A percentile compares a stretch with the other conserved stretches of the same genome.
Evolutionary conservation across 768 basidiomycete species (phyloP).

Genomic region (Leucocoprinus leucothites): DNA sequence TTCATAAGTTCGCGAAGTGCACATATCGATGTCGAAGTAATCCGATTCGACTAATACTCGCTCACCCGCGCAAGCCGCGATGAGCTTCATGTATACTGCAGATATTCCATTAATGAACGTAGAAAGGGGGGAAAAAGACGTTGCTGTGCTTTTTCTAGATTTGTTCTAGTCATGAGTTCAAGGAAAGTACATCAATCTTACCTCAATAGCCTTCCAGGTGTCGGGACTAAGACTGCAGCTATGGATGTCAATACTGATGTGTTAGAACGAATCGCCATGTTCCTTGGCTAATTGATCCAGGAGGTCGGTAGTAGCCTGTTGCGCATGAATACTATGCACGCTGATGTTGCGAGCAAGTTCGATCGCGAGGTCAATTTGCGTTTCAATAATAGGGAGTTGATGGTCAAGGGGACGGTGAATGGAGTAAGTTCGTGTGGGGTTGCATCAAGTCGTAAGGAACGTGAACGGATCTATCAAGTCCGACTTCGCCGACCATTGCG

Average conservation of each 20-base stretch:
- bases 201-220: constrained; percentile 74
- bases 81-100: constrained; percentile 58
- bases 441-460: constrained; percentile 56
- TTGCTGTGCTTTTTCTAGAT: constrained; percentile 66
- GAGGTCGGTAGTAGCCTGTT: constrained; percentile 64
- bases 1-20: constrained; percentile 66
- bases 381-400: constrained; percentile 73
- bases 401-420: constrained; percentile 76
- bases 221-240: constrained; percentile 83
- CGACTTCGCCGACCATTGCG: constrained; percentile 92
- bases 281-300: constrained; percentile 56
- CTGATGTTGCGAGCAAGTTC: constrained; percentile 79
- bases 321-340: constrained; percentile 82
- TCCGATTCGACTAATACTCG: constrained; percentile 89
- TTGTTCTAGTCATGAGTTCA: neutral
- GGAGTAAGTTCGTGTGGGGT: constrained; percentile 60
- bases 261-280: constrained; percentile 54
- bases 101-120: constrained; percentile 79
- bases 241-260: constrained; percentile 84
- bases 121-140: constrained; percentile 84
- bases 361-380: constrained; percentile 81
- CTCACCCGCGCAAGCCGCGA: constrained; percentile 55
- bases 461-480: constrained; percentile 79
- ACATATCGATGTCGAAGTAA: constrained; percentile 59
- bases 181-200: constrained; percentile 24